Percentiles rank a stretch among this genome's conserved stretches.
These are phyloP conservation scores for Apium graveolens DNA, from an alignment of 129 eudicot genomes.

Conservation along the genomic window DNA sequence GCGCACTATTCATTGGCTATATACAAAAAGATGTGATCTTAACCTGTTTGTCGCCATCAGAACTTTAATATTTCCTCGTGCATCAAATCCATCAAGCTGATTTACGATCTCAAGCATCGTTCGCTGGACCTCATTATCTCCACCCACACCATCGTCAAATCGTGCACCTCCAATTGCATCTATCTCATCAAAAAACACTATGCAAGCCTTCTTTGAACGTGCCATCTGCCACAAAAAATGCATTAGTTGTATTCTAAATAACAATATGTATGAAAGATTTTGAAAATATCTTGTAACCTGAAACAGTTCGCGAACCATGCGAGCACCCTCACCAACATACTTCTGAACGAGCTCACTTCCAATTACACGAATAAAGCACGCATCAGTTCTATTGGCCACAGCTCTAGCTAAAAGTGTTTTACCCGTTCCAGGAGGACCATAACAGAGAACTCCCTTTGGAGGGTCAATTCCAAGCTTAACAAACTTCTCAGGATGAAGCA, in stretches of 20 bases:
- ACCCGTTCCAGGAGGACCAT: conserved; percentile 99
- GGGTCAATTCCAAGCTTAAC: conserved; percentile 99
- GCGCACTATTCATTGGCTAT: not conserved
- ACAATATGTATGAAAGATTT: not conserved
- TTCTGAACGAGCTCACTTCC: conserved; percentile 97
- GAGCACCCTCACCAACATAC: conserved; percentile 97
- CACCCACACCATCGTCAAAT: conserved; percentile 95
- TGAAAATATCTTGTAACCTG: conserved; percentile 41
- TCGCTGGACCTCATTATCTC: conserved; percentile 97
- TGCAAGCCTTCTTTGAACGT: conserved; percentile 92
- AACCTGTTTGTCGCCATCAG: conserved; percentile 98
- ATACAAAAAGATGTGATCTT: not conserved
- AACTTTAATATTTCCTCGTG: conserved; percentile 96
- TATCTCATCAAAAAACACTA: conserved; percentile 85
- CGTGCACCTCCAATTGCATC: conserved; percentile 99
- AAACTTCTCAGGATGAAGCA: conserved; percentile 99
- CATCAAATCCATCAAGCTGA: conserved; percentile 99
- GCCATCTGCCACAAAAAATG: conserved; percentile 61
- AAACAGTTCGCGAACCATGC: conserved; percentile 98
- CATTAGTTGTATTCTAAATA: not conserved
- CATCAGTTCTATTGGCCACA: conserved; percentile 95
- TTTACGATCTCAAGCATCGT: conserved; percentile 99
- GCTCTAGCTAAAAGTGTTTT: conserved; percentile 96
- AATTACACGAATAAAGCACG: conserved; percentile 94
- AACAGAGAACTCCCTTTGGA: conserved; percentile 98